Conservation (phyloP, 2,329 filamentous ascomycete genomes). For the Dactylellina haptotyla region DNA sequence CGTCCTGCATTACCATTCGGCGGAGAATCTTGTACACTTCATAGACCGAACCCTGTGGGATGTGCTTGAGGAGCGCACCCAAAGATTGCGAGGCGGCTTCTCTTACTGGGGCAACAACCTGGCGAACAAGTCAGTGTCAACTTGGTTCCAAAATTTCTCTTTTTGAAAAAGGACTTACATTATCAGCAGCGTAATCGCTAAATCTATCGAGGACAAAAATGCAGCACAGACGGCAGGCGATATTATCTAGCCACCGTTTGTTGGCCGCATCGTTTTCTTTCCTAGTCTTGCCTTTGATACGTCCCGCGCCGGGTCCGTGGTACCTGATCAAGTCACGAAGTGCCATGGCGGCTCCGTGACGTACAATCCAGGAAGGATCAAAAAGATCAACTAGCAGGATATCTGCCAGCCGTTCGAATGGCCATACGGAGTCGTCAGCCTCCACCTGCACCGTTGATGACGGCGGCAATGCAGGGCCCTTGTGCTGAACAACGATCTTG, state of each 20-base stretch:
- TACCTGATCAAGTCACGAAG: conserved; percentile 85
- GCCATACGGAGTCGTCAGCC: conserved; percentile 89
- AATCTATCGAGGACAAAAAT: conserved; percentile 98
- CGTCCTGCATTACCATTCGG: conserved; percentile 89
- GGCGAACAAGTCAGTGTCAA: background rate
- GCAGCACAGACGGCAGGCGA: conserved; percentile 92
- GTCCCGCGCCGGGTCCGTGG: conserved; percentile 90
- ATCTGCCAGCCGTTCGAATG: conserved; percentile 91
- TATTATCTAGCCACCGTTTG: conserved; percentile 86
- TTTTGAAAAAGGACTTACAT: conserved; percentile 60
- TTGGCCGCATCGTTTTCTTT: conserved; percentile 82
- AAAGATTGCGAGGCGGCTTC: conserved; percentile 95
- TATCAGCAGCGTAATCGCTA: conserved; percentile 97
- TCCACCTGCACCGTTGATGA: conserved; percentile 86
- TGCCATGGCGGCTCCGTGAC: conserved; percentile 95
- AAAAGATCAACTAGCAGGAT: conserved; percentile 94
- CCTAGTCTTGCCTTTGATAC: conserved; percentile 74
- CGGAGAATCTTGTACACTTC: conserved; percentile 85
- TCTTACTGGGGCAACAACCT: conserved; percentile 89
- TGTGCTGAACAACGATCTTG: conserved; percentile 95
- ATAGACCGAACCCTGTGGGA: conserved; percentile 81
- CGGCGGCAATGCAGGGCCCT: conserved; percentile 71
- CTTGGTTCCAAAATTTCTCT: background rate
- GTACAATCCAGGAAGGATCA: conserved; percentile 91
- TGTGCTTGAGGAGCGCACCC: conserved; percentile 85